Evolutionary conservation across 352 stramenopile genomes (phyloP).

Genomic region (Plasmopara muralis): DNA sequence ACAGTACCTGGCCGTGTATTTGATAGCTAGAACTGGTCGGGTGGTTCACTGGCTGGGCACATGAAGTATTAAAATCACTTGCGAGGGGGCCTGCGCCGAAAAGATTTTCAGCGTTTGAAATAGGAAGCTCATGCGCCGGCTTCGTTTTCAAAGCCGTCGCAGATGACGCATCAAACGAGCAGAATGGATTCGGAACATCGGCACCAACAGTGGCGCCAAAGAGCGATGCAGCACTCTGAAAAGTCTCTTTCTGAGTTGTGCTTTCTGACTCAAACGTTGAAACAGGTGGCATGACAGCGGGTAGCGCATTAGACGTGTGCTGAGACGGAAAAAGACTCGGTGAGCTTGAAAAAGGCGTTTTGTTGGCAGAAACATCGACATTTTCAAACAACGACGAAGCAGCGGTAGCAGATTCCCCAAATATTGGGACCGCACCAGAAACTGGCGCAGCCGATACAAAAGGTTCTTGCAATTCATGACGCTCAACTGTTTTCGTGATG

Average conservation of each 20-base stretch:
- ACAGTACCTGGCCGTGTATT: conserved; percentile 34
- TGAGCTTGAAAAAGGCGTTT: conserved; percentile 43
- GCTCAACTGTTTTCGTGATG: conserved; percentile 24
- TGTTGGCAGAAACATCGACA: conserved; percentile 19
- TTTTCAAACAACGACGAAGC: conserved; percentile 19
- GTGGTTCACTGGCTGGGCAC: conserved; percentile 22
- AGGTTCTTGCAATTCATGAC: conserved; percentile 11
- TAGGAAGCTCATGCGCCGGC: conserved; percentile 42
- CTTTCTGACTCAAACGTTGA: conserved; percentile 10
- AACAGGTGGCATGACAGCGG: conserved; percentile 5
- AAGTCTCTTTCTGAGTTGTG: conserved; percentile 11
- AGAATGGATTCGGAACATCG: conserved; percentile 50
- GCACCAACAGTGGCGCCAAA: conserved; percentile 47
- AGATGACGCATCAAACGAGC: conserved; percentile 27
- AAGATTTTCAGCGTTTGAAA: conserved; percentile 46
- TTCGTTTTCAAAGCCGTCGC: conserved; percentile 6
- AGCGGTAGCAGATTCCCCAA: conserved; percentile 12
- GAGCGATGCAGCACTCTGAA: conserved; percentile 48
- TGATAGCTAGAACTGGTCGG: conserved; percentile 29
- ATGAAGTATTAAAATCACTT: conserved; percentile 27
- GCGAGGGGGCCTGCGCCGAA: conserved; percentile 38
- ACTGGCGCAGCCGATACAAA: conserved; percentile 27
- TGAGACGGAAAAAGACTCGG: conserved; percentile 26
- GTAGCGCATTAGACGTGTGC: conserved; percentile 5
- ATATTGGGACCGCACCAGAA: conserved; percentile 13